Evolutionary conservation across 2,329 filamentous ascomycete species (phyloP), one percentile per base, ranked within the genome.

Genomic region (Neodidymelliopsis sp.): DNA sequence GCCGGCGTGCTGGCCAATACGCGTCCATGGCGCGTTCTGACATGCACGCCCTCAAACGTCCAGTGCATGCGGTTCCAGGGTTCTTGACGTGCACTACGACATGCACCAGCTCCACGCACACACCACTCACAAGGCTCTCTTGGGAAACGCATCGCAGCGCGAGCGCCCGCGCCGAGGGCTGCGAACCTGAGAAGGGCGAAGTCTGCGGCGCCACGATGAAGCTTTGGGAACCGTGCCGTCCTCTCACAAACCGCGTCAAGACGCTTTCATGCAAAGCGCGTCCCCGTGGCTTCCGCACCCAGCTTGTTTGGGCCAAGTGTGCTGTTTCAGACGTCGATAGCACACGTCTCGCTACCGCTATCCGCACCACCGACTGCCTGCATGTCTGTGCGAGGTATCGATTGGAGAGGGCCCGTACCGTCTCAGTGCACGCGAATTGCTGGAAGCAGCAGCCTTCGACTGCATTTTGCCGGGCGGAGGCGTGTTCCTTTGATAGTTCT

Each of bases 191-290:
- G 29, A 44, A 50, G 40, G 47, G 40, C 34, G 25, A 15, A 18
- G 33, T 15, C 19, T 40, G 30, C 31, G 35, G 35, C 47, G 47
- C 40, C 47, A 41, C 24, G 40, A 22, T n/a, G 40, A 39, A 29
- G 22, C 20, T 50, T 45, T 45, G 40, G 40, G 39, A 12, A n/a
- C 29, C 15, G 38, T 35, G 34, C 40, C 40, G 47, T 20, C 37
- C 49, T 51, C 30, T 34, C 27, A 41, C 43, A n/a, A n/a, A n/a
- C n/a, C n/a, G n/a, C n/a, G n/a, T n/a, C n/a, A n/a, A n/a, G n/a
- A n/a, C n/a, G n/a, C n/a, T n/a, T 29, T 31, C 56, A 55, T 57
- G 58, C 60, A 60, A 62, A 56, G 42, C 58, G 56, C 31, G 37
- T n/a, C 23, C 23, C 36, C 36, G 18, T 34, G 37, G 23, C 45